Conservation (phyloP, 352 stramenopile species). For the Phytophthora nicotianae region DNA sequence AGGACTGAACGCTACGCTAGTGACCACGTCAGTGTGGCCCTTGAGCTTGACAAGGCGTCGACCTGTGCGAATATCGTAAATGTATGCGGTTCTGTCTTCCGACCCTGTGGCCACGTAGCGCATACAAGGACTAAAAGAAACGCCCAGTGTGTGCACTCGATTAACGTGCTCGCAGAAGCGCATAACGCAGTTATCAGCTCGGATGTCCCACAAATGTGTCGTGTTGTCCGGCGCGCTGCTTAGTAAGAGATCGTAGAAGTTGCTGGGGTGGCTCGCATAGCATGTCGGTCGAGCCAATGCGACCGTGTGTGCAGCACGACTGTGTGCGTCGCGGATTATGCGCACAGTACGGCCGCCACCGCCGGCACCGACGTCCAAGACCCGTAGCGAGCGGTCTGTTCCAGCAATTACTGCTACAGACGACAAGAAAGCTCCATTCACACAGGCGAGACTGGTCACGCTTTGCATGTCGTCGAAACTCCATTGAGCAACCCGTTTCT, state of each 20-base stretch:
- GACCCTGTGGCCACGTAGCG: constrained; percentile 88
- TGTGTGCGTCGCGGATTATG: constrained; percentile 67
- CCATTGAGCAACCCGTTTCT: constrained; percentile 73
- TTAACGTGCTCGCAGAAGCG: constrained; percentile 86
- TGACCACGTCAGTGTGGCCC: constrained; percentile 80
- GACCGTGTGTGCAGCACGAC: constrained; percentile 68
- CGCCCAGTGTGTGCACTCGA: constrained; percentile 71
- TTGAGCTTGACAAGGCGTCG: constrained; percentile 60
- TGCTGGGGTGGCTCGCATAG: constrained; percentile 69
- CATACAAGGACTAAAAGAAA: constrained; percentile 90
- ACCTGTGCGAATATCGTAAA: constrained; percentile 88
- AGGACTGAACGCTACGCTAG: constrained; percentile 79
- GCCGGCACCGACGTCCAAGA: constrained; percentile 74
- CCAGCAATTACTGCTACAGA: constrained; percentile 71
- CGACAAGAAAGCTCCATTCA: constrained; percentile 86
- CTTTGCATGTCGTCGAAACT: constrained; percentile 66
- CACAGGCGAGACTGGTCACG: constrained; percentile 68
- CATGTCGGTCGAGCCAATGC: constrained; percentile 67
- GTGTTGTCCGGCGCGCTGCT: constrained; percentile 74
- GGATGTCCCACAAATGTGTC: constrained; percentile 87
- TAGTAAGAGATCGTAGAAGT: constrained; percentile 87
- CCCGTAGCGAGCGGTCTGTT: constrained; percentile 75
- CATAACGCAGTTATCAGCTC: constrained; percentile 86
- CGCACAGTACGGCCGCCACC: constrained; percentile 46
- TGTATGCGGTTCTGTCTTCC: constrained; percentile 79